Evolutionary conservation across 1,139 yeast genomes (phyloP).

Genomic region (Diutina rugosa): DNA sequence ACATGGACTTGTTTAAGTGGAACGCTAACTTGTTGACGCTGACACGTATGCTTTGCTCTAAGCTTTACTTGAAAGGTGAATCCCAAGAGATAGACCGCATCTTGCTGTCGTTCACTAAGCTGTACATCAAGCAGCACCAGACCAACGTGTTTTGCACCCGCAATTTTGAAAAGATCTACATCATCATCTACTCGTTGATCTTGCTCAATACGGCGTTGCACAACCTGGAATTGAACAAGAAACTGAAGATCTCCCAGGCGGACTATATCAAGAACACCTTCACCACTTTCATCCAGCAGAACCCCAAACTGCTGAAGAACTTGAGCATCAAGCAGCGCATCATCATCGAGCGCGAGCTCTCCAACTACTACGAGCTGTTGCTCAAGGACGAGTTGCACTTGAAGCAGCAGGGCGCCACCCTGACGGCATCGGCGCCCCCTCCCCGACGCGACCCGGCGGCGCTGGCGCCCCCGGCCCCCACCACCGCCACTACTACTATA

Average conservation of each 20-base stretch:
- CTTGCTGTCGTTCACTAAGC: conserved; percentile 53
- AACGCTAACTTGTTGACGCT: conserved; percentile 37
- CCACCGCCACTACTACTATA: conserved; percentile 1
- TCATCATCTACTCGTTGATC: conserved; percentile 61
- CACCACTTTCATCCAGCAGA: conserved; percentile 26
- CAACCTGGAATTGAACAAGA: conserved; percentile 30
- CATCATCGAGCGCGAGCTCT: conserved; percentile 30
- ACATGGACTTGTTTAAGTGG: conserved; percentile 40
- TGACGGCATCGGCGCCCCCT: neutral
- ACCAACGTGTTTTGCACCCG: conserved; percentile 34
- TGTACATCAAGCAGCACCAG: conserved; percentile 48
- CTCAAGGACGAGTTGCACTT: conserved; percentile 25
- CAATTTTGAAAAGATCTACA: conserved; percentile 53
- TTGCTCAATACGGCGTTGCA: conserved; percentile 63
- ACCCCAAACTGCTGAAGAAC: conserved; percentile 15
- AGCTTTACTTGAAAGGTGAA: conserved; percentile 67
- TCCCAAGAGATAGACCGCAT: conserved; percentile 74
- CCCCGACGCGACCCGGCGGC: neutral
- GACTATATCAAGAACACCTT: conserved; percentile 49
- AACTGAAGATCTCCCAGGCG: conserved; percentile 27
- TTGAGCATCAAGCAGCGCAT: conserved; percentile 28
- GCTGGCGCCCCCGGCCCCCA: conserved; percentile 1
- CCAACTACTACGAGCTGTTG: conserved; percentile 28
- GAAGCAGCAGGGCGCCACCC: conserved; percentile 14
- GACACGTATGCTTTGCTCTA: conserved; percentile 48